A percentile compares a stretch with the other conserved stretches of the same genome.
These are phyloP conservation scores for Leucocoprinus leucothites DNA, from an alignment of 768 basidiomycete species.

Conservation along the genomic window DNA sequence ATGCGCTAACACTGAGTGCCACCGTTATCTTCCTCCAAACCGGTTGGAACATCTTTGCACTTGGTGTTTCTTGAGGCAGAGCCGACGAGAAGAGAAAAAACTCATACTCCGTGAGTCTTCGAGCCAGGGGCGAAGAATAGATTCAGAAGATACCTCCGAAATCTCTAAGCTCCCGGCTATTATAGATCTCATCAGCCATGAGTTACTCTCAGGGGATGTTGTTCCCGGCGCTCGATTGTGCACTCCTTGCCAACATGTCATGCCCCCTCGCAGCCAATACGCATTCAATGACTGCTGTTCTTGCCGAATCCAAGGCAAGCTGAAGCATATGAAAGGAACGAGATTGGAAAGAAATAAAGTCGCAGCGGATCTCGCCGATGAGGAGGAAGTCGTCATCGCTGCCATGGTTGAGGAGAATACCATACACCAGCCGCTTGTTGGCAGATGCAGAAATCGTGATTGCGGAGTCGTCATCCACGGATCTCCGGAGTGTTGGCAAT, in stretches of 20 bases:
- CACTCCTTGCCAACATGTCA: conserved; percentile 5
- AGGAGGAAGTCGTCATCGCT: not conserved
- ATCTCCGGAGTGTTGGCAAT: conserved; percentile 12
- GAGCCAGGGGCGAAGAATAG: not conserved
- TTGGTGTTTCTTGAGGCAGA: not conserved
- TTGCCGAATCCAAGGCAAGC: not conserved
- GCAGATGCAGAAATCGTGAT: conserved; percentile 5
- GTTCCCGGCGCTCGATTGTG: conserved; percentile 5
- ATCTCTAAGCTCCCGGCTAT: not conserved
- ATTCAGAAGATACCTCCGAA: not conserved
- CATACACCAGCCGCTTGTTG: not conserved
- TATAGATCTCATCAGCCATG: conserved; percentile 1
- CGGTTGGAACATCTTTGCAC: not conserved
- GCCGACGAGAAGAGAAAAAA: not conserved
- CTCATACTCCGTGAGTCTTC: no score
- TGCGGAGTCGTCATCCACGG: not conserved
- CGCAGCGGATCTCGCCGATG: no score
- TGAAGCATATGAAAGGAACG: not conserved
- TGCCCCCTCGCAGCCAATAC: conserved; percentile 3
- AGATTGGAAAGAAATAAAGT: no score
- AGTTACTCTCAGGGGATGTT: not conserved
- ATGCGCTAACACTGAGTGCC: not conserved
- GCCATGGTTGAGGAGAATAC: not conserved
- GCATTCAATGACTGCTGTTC: not conserved
- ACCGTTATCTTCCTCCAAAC: not conserved